phyloP scores from a whole-genome alignment of 164 flowering plant species.

The Tetracentron sinense region DNA sequence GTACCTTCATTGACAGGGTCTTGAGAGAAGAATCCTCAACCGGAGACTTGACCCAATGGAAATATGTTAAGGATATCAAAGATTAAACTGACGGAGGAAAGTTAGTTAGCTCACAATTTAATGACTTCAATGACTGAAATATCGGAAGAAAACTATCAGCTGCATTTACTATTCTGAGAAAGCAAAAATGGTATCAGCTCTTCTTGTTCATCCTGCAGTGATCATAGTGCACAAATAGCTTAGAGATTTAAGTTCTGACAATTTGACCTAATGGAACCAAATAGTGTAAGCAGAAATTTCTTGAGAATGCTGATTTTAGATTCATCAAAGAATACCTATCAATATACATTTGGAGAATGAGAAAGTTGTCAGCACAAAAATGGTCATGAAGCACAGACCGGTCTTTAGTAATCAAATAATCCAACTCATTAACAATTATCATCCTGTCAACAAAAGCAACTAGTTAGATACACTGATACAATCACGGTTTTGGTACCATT shows the following conservation, averaged over 20 bases:
- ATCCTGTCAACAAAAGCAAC: constrained; percentile 40
- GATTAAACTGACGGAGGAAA: background rate
- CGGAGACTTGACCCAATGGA: background rate
- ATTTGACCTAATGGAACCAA: background rate
- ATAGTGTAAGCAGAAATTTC: background rate
- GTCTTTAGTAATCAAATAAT: constrained; percentile 82
- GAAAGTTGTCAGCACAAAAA: constrained; percentile 86
- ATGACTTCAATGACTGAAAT: constrained; percentile 74
- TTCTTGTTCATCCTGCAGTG: background rate
- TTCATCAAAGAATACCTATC: constrained; percentile 50
- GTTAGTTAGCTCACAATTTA: constrained; percentile 66
- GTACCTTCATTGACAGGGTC: background rate
- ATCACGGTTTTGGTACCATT: no score
- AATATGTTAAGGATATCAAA: background rate
- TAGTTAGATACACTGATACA: background rate
- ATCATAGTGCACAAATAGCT: background rate
- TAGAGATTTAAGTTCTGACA: background rate
- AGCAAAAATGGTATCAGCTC: constrained; percentile 7
- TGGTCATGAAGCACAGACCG: constrained; percentile 88
- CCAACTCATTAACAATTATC: constrained; percentile 85
- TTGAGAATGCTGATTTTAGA: background rate
- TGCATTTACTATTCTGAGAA: constrained; percentile 86
- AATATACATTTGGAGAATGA: constrained; percentile 80
- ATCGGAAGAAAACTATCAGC: constrained; percentile 95
- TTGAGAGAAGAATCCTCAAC: background rate